A percentile compares a stretch with the other conserved stretches of the same genome.
Evolutionary conservation across 2,329 filamentous ascomycete species (phyloP).

Genomic region (Sclerotinia subarctica): DNA sequence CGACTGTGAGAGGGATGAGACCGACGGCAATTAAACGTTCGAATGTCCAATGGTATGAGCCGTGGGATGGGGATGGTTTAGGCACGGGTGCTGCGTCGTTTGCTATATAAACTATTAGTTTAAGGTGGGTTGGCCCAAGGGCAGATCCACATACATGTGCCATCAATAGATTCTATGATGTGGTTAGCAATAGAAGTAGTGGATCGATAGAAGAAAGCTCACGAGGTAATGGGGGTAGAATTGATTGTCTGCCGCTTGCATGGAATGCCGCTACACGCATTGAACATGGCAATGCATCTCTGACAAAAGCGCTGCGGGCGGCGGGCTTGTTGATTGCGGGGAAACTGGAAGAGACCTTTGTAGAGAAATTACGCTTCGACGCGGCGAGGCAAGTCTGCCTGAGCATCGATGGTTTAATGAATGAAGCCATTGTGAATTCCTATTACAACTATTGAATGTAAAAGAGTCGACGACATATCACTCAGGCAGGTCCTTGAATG

Average conservation of each 20-base stretch:
- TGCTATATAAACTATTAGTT: constrained; percentile 48
- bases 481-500: constrained; percentile 12
- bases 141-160: constrained; percentile 59
- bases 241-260: constrained; percentile 69
- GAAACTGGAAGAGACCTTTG: constrained; percentile 39
- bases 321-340: constrained; percentile 37
- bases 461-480: constrained; percentile 16
- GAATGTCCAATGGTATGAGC: constrained; percentile 98
- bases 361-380: constrained; percentile 45
- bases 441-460: constrained; percentile 18
- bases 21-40: constrained; percentile 80
- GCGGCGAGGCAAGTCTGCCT: constrained; percentile 45
- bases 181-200: constrained; percentile 43
- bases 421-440: constrained; percentile 47
- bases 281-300: constrained; percentile 42
- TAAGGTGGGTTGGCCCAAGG: constrained; percentile 20
- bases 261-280: constrained; percentile 76
- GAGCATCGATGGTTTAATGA: constrained; percentile 49
- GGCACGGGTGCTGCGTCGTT: constrained; percentile 84
- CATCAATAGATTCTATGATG: constrained; percentile 65
- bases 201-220: constrained; percentile 43
- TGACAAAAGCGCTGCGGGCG: constrained; percentile 40
- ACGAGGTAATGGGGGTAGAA: constrained; percentile 85
- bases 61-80: constrained; percentile 70
- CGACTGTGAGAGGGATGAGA: constrained; percentile 81